Base-by-base conservation (phyloP, 2,329 filamentous ascomycete species). In the Fusarium mangiferae region DNA sequence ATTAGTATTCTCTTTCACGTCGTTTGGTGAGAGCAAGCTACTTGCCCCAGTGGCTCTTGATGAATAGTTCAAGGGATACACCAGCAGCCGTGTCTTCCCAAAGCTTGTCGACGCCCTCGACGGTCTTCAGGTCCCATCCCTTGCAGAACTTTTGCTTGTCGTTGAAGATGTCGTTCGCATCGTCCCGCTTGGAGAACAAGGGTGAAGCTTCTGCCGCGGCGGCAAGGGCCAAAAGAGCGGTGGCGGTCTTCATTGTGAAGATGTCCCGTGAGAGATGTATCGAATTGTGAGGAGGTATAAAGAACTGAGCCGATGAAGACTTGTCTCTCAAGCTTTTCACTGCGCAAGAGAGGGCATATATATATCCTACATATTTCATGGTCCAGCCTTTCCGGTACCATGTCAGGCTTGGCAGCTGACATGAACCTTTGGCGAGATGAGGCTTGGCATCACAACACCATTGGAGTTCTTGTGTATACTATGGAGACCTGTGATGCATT, bases 51-150 rank as follows among this genome's bases (percentile, higher is more conserved):
- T 73, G 69, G 5, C 13, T 7, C 5, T 60, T 56, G 24, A 72
- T 72, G n/a, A 72, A 72, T 1, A 73, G 26, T 0, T 72, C 64
- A 15, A 72, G 69, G 3, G 45, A 38, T 1, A 55, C 60, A 0
- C 69, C 64, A 1, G 69, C 69, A 1, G 39, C 68, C 2, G 69
- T 60, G 0, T 73, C 55, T 5, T 58, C 51, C 69, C 69, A 73
- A 5, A 72, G 68, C 7, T 59, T 56, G 1, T 72, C 69, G 0
- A 59, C 68, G 1, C 69, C 69, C 6, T 72, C 68, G 2, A 38
- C 30, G 3, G 68, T 69, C 15, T 41, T 60, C 8, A 73, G 2
- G 8, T 73, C 35, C 69, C 63, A 72, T 0, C 69, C 48, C 1
- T 65, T 72, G 7, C 69, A 73, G 38, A 69, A 39, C 1, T 20